Evolutionary conservation across 805 yeast genomes (phyloP), one percentile per base, ranked within the genome.

Genomic region (Candida patagonica): DNA sequence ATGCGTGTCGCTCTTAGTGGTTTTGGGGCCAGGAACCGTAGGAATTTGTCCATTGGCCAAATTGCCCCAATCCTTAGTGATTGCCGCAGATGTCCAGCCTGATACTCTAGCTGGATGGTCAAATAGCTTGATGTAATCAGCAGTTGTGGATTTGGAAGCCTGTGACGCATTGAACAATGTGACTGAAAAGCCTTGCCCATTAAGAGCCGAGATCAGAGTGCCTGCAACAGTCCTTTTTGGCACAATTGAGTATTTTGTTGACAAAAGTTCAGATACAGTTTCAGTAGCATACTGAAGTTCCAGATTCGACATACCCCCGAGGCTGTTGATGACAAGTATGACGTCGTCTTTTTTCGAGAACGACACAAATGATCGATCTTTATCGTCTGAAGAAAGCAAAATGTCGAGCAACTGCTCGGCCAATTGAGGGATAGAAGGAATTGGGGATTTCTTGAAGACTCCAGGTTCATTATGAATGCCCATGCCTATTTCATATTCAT

Each of bases 381-480:
- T 55, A 55, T 88, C 96, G 6, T 65, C 65, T 25, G 70, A 59
- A 41, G 78, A 78, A 43, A 88, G 61, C 52, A 75, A 74, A 33
- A 76, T 67, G 39, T 80, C 69, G 66, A 89, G 67, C 23, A 73
- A 67, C 20, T 68, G 65, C 22, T 69, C 57, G 34, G 77, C 66
- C 24, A 89, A 62, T 0, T 71, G 72, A 13, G 75, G 78, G 37
- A 85, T 74, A 0, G 74, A 57, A 20, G 96, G 96, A 50, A 88
- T 74, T 13, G 82, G 80, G 22, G 67, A 62, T 26, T 74, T 55
- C 45, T 74, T 72, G 53, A 71, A 67, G 42, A 78, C 78, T 45
- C 96, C 96, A 1, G 95, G 92, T 59, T 88, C 97, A 54, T 88
- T 88, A 61, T 88, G 97, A 45, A 88, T 88, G 33, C 97, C 97